Evolutionary conservation across 2,329 filamentous ascomycete genomes (phyloP).

Genomic region (Hansfordia pulvinata): DNA sequence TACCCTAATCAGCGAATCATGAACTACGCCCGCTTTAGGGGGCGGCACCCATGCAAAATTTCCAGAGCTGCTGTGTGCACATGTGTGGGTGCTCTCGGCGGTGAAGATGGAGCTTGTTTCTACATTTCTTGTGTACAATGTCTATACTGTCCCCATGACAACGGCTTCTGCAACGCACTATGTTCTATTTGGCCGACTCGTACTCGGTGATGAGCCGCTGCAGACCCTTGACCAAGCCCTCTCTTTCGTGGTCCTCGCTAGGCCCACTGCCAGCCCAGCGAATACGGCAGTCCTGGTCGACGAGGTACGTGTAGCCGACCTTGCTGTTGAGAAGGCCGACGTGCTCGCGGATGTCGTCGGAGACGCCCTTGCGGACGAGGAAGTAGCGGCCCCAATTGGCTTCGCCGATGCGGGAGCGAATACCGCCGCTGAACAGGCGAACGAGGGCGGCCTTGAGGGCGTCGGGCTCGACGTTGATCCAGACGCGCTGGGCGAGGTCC

Average conservation of each 20-base stretch:
- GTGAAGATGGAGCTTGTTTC: too few species aligned
- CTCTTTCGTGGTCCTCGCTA: conserved; percentile 50
- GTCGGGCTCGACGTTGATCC: conserved; percentile 83
- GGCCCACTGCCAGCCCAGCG: conserved; percentile 82
- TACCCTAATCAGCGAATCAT: too few species aligned
- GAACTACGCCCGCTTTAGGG: too few species aligned
- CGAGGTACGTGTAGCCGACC: conserved; percentile 85
- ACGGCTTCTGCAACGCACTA: too few species aligned
- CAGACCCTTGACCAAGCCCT: conserved; percentile 52
- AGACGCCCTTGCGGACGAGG: conserved; percentile 41
- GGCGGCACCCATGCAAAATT: too few species aligned
- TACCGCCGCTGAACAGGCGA: conserved; percentile 37
- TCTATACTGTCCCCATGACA: too few species aligned
- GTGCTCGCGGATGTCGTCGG: conserved; percentile 46
- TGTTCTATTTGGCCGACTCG: conserved; percentile 16
- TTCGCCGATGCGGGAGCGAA: conserved; percentile 34
- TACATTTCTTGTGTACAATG: too few species aligned
- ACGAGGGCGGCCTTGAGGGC: conserved; percentile 48
- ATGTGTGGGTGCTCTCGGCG: too few species aligned
- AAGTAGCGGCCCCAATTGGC: conserved; percentile 48
- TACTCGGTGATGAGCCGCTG: conserved; percentile 48
- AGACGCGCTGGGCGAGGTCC: conserved; percentile 58
- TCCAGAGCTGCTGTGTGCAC: too few species aligned
- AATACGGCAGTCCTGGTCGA: conserved; percentile 79
- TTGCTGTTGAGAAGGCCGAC: conserved; percentile 73